These are phyloP conservation scores for Phytophthora brassicae DNA, from an alignment of 352 stramenopile genomes.

Conservation along the genomic window DNA sequence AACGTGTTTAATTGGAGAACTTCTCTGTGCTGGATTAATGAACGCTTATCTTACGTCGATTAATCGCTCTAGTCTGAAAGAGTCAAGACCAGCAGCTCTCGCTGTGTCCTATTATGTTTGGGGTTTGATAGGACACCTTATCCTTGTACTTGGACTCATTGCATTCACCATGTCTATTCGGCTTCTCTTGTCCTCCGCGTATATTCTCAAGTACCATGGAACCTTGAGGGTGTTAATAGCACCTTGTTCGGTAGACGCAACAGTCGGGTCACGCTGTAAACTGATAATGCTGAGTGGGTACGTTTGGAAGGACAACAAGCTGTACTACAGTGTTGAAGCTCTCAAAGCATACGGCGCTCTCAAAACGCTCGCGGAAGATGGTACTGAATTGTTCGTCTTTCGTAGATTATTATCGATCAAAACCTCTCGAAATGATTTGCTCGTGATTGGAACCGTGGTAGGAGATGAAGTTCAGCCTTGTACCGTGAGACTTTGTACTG, in stretches of 20 bases:
- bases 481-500: neutral
- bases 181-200: neutral
- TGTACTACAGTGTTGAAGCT: slow-evolving; percentile 14
- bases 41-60: slow-evolving; percentile 12
- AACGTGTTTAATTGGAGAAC: slow-evolving; percentile 8
- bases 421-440: neutral
- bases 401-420: slow-evolving; percentile 8
- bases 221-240: neutral
- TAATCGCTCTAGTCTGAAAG: slow-evolving; percentile 9
- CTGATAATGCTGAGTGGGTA: slow-evolving; percentile 12
- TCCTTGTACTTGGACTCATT: slow-evolving; percentile 6
- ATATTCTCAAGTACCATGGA: neutral
- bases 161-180: slow-evolving; percentile 5
- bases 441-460: slow-evolving; percentile 9
- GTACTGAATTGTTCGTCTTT: slow-evolving; percentile 12
- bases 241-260: slow-evolving; percentile 12
- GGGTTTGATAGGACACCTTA: slow-evolving; percentile 15
- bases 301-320: slow-evolving; percentile 1
- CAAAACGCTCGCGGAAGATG: slow-evolving; percentile 2
- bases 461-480: slow-evolving; percentile 3
- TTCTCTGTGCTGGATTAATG: slow-evolving; percentile 3
- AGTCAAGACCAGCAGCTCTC: slow-evolving; percentile 3
- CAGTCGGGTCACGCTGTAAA: slow-evolving; percentile 10
- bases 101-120: slow-evolving; percentile 25
- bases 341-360: slow-evolving; percentile 18